Conservation (phyloP, 495 filamentous ascomycete species). For the Niebla homalea region DNA sequence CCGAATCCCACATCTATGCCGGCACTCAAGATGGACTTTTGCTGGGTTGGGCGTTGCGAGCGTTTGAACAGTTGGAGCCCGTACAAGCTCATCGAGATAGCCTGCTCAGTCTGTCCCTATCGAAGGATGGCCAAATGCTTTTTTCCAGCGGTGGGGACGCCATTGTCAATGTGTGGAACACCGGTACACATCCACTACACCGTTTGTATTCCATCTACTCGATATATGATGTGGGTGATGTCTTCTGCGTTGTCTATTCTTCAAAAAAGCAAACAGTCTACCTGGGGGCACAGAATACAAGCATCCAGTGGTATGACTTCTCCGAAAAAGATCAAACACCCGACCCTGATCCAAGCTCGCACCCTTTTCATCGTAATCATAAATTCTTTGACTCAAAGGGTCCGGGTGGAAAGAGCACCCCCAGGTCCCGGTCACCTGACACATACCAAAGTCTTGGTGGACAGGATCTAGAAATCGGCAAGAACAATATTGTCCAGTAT, state of each 20-base stretch:
- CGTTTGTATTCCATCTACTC: slow-evolving; percentile 85
- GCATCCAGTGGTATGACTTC: slow-evolving; percentile 62
- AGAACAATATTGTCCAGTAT: slow-evolving; percentile 69
- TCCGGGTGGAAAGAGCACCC: slow-evolving; percentile 65
- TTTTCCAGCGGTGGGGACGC: slow-evolving; percentile 93
- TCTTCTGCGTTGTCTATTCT: slow-evolving; percentile 87
- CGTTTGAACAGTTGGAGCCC: slow-evolving; percentile 60
- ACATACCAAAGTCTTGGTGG: slow-evolving; percentile 34
- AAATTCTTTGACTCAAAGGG: slow-evolving; percentile 89
- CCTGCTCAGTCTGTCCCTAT: slow-evolving; percentile 73
- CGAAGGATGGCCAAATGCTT: slow-evolving; percentile 56
- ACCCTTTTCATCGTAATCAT: slow-evolving; percentile 72
- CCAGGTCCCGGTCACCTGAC: slow-evolving; percentile 31
- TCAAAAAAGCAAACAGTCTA: slow-evolving; percentile 65
- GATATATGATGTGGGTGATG: slow-evolving; percentile 86
- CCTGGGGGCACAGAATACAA: slow-evolving; percentile 87
- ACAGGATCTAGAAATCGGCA: slow-evolving; percentile 68
- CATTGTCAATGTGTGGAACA: slow-evolving; percentile 73
- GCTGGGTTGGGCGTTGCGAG: slow-evolving; percentile 75
- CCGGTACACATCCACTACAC: slow-evolving; percentile 34
- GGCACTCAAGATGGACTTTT: slow-evolving; percentile 90
- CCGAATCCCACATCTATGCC: slow-evolving; percentile 55
- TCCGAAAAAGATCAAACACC: slow-evolving; percentile 40
- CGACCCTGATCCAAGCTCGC: slow-evolving; percentile 48
- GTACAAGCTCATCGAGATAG: slow-evolving; percentile 82